A percentile compares a stretch with the other conserved stretches of the same genome.
Conservation (phyloP, 306 rosid genomes). For the Macrotyloma uniflorum region DNA sequence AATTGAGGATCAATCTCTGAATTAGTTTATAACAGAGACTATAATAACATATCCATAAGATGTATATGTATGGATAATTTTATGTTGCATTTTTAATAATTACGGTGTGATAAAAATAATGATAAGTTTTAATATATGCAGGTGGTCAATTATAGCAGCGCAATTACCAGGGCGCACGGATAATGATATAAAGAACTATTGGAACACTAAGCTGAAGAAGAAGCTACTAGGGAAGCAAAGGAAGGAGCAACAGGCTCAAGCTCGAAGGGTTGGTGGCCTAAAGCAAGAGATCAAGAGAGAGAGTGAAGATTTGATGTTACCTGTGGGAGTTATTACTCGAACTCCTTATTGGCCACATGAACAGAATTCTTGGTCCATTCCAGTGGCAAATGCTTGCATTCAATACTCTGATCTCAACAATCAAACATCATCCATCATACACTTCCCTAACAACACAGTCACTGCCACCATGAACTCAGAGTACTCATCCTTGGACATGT, state of each 20-base stretch:
- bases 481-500: constrained; percentile 37
- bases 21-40: background rate
- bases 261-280: constrained; percentile 34
- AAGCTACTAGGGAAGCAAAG: constrained; percentile 74
- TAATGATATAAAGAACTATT: constrained; percentile 84
- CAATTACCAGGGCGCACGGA: constrained; percentile 90
- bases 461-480: constrained; percentile 22
- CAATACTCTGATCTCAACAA: constrained; percentile 32
- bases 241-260: constrained; percentile 56
- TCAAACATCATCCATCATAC: constrained; percentile 43
- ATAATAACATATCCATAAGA: background rate
- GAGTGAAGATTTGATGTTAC: constrained; percentile 22
- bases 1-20: background rate
- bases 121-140: background rate
- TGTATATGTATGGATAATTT: no score
- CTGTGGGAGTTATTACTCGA: constrained; percentile 35
- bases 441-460: background rate
- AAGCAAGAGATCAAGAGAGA: constrained; percentile 60
- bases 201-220: constrained; percentile 91
- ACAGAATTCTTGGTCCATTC: constrained; percentile 31
- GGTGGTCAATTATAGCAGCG: constrained; percentile 94
- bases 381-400: constrained; percentile 32
- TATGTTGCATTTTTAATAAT: no score
- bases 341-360: constrained; percentile 38
- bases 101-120: background rate